Base-by-base conservation (phyloP, 2,329 filamentous ascomycete species). In the Emericellopsis cladophorae region DNA sequence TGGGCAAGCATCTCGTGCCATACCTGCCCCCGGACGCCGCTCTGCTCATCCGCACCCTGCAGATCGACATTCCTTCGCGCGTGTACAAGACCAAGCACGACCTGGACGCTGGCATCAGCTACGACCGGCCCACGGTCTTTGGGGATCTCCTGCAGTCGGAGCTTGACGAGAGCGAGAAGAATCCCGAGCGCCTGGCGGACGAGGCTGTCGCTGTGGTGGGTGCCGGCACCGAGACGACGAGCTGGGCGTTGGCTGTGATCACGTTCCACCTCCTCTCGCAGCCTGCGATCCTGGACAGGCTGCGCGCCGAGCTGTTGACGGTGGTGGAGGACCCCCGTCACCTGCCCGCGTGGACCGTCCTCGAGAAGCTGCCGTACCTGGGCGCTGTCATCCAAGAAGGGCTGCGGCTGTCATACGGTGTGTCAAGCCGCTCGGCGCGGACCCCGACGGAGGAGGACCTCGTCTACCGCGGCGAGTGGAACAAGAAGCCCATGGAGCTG, bases 351-450 rank as follows among this genome's bases (percentile, higher is more conserved):
- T 59, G 53, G 56, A 53, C 46, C 0, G 44, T 46, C 1, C 54
- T 65, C 1, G 61, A 65, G 43, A 49, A 52, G 36, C 50, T 58
- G 0, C 58, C 62, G 0, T 65, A 64, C 37, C 48, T 65, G 0
- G 49, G 53, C 29, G 60, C 57, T 3, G 55, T 64, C 3, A 51
- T 66, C 10, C 54, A 59, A 18, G 62, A 66, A 38, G 51, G 55
- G 1, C 41, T 66, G 5, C 58, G 62, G 1, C 45, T 62, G 18
- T 53, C 53, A 11, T 55, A 57, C 26, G 57, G 55, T 11, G 50
- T 57, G 5, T 48, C 54, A 2, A 44, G 43, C 23, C 50, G 55
- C 9, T 51, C 50, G 3, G 43, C 52, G 1, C 49, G 55, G 3
- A 43, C 55, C 11, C 38, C 54, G 5, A 48, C 47, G 3, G 39